Conservation (phyloP, 2,329 filamentous ascomycete genomes). For the Microdochium paspali region DNA sequence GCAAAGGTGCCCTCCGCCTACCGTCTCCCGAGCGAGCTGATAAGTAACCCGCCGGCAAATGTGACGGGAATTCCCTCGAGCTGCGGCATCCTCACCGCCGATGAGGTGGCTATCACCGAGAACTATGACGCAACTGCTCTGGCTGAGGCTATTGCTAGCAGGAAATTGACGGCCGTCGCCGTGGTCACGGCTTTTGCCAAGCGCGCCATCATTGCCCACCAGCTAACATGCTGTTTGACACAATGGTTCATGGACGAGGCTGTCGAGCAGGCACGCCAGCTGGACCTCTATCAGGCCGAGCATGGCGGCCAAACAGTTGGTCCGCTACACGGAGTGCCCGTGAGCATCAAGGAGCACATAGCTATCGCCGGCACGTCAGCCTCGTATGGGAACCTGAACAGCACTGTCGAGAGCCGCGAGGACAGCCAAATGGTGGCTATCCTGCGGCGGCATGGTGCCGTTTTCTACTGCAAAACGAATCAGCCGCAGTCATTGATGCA, state of each 20-base stretch:
- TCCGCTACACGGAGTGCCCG: constrained; percentile 16
- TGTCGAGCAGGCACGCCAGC: constrained; percentile 10
- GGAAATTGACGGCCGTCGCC: constrained; percentile 24
- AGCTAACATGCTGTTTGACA: constrained; percentile 16
- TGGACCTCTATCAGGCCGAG: constrained; percentile 8
- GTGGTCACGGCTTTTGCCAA: constrained; percentile 32
- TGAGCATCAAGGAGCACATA: constrained; percentile 51
- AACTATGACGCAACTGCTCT: constrained; percentile 21
- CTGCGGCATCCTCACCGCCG: neutral
- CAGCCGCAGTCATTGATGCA: neutral
- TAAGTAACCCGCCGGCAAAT: constrained; percentile 14
- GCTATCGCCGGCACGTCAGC: constrained; percentile 39
- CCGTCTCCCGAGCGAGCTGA: neutral
- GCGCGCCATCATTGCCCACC: constrained; percentile 35
- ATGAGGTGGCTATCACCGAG: neutral
- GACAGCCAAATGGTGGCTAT: constrained; percentile 49
- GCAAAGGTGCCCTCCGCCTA: neutral
- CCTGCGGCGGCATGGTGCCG: constrained; percentile 24
- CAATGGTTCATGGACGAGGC: constrained; percentile 12
- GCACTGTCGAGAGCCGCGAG: constrained; percentile 36
- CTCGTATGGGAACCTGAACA: constrained; percentile 39
- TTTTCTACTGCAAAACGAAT: neutral
- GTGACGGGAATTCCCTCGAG: constrained; percentile 13
- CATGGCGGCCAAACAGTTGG: constrained; percentile 7
- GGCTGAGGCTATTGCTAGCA: constrained; percentile 24